Evolutionary conservation across 2,329 filamentous ascomycete genomes (phyloP).

Genomic region (Colletotrichum sp.): DNA sequence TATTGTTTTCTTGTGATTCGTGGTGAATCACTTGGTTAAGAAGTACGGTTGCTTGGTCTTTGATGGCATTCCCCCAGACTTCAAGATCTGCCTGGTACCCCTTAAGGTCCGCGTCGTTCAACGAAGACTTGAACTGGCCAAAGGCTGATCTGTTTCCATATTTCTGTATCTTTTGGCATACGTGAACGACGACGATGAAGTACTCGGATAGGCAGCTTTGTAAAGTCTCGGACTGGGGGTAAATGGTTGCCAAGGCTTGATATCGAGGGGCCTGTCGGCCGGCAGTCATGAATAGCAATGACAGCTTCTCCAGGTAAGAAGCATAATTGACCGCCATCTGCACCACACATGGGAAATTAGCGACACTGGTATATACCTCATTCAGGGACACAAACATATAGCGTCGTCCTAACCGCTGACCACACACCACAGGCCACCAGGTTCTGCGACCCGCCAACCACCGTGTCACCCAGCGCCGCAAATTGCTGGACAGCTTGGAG

Average conservation of each 20-base stretch:
- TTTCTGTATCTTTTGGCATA: not conserved
- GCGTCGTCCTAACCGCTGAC: constrained; percentile 44
- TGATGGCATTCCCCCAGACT: accelerated
- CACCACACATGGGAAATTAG: too few relatives aligned
- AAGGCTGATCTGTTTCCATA: accelerated
- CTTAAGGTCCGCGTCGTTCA: accelerated
- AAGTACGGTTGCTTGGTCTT: accelerated
- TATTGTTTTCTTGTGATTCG: accelerated
- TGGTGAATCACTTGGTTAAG: accelerated
- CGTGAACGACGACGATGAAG: not conserved
- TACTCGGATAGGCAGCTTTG: accelerated
- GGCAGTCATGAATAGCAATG: not conserved
- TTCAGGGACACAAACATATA: constrained; percentile 20
- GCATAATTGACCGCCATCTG: not conserved
- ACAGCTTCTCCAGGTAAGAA: not conserved
- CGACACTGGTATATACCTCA: too few relatives aligned
- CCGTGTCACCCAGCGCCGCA: constrained; percentile 38
- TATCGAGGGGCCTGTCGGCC: accelerated
- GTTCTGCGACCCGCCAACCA: constrained; percentile 47
- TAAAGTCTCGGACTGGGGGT: accelerated
- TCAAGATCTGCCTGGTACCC: accelerated
- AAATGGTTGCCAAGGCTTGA: accelerated
- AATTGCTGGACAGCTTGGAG: constrained; percentile 47
- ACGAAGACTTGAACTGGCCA: not conserved
- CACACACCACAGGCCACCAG: constrained; percentile 49